phyloP scores from a whole-genome alignment of 495 filamentous ascomycete genomes.

The Aspergillus ostianus region DNA sequence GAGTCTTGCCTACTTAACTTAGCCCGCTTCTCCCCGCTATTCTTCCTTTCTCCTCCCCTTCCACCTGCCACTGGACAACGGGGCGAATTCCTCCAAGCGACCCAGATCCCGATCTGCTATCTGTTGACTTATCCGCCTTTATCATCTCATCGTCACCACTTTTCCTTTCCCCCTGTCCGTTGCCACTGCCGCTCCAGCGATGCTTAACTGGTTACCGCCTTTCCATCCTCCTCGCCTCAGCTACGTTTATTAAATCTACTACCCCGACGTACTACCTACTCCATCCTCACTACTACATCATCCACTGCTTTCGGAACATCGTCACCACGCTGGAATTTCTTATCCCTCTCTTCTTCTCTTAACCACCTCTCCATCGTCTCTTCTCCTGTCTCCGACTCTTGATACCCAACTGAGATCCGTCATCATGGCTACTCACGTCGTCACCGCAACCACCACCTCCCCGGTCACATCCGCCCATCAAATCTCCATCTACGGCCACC shows the following conservation, averaged over 20 bases:
- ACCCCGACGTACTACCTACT: background rate
- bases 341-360: background rate
- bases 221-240: slow-evolving; percentile 1
- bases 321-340: background rate
- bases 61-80: background rate
- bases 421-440: slow-evolving; percentile 40
- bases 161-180: background rate
- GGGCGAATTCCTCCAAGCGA: background rate
- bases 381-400: background rate
- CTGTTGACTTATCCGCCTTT: background rate
- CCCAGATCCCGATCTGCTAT: background rate
- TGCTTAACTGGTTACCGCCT: background rate
- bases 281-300: background rate
- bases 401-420: background rate
- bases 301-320: background rate
- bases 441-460: slow-evolving; percentile 29
- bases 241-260: background rate
- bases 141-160: background rate
- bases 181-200: slow-evolving; percentile 1
- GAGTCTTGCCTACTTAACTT: background rate
- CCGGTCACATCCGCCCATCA: slow-evolving; percentile 25
- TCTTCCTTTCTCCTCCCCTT: slow-evolving; percentile 1
- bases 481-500: slow-evolving; percentile 46
- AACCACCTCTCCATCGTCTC: background rate
- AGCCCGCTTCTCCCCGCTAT: slow-evolving; percentile 2